Evolutionary conservation across 805 yeast species (phyloP).

Genomic region (Starmerella tilneyi): DNA sequence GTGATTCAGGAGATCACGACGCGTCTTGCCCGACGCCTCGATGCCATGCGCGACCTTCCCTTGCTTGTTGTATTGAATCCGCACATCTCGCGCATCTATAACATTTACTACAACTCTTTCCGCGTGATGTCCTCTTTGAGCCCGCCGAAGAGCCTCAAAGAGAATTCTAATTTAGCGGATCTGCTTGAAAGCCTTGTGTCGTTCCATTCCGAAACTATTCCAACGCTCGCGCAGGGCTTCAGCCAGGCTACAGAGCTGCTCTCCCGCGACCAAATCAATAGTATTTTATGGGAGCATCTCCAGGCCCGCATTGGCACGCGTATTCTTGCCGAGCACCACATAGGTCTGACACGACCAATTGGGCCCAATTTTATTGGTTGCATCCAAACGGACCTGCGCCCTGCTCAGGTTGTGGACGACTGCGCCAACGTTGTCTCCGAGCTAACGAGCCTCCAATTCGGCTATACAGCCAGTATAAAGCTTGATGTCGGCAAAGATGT

Average conservation of each 20-base stretch:
- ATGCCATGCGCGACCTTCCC: constrained; percentile 63
- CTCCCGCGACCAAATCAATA: constrained; percentile 42
- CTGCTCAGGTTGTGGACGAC: constrained; percentile 51
- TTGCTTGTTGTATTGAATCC: constrained; percentile 82
- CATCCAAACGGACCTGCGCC: constrained; percentile 55
- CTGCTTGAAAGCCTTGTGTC: constrained; percentile 53
- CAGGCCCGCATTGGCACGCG: constrained; percentile 80
- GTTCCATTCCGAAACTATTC: constrained; percentile 74
- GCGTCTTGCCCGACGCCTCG: constrained; percentile 55
- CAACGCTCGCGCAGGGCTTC: constrained; percentile 73
- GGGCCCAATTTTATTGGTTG: constrained; percentile 48
- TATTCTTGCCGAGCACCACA: constrained; percentile 74
- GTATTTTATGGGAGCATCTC: constrained; percentile 64
- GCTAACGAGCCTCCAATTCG: constrained; percentile 73
- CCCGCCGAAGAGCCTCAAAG: constrained; percentile 40
- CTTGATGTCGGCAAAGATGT: constrained; percentile 51
- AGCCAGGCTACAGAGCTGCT: constrained; percentile 43
- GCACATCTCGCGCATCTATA: constrained; percentile 65
- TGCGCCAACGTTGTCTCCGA: constrained; percentile 72
- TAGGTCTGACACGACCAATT: constrained; percentile 45
- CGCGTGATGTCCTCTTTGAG: constrained; percentile 38
- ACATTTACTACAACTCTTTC: constrained; percentile 62
- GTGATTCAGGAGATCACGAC: constrained; percentile 25
- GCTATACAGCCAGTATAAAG: constrained; percentile 51
- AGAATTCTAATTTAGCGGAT: constrained; percentile 44